Evolutionary conservation across 2,329 filamentous ascomycete genomes (phyloP), one percentile per base, ranked within the genome.

Genomic region (Exophiala spinifera): DNA sequence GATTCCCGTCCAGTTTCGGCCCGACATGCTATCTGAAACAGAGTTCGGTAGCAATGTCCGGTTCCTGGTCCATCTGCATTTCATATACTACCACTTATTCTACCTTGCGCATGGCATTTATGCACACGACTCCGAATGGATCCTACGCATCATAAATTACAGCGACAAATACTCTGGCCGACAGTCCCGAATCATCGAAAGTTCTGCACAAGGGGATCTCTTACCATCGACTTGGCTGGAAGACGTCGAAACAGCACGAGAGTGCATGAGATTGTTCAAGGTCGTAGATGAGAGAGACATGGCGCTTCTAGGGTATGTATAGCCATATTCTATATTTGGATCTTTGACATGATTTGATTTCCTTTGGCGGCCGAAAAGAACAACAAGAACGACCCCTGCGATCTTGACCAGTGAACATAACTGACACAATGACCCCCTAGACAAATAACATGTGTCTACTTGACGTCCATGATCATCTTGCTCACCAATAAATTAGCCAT

Each of bases 1-100:
- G n/a, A 39, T 49, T 8, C 47, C 47, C 4, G 10, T 28, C 17
- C 33, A 49, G 14, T 39, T 49, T 17, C 47, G 40, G n/a, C 47
- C 47, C 14, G 47, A 40, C 14, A 25, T 40, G 20, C 33, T 39
- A 6, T 39, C 36, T 8, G 19, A 20, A 13, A 6, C 6, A 7
- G n/a, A 11, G 13, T 49, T 39, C 14, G 36, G 28, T 5, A 15
- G 33, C 6, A 23, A 37, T 15, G 33, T 37, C 13, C 47, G 33
- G 7, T 39, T 23, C 25, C 19, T 49, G 47, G 20, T 40, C 8
- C 19, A 37, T 6, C 34, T 49, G 33, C 21, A 49, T 25, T 49
- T 49, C 25, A 39, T 23, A 10, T 49, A 49, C 20, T 49, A 39
- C 34, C 33, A 49, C 34, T 28, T 33, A 14, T 34, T 40, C 14